These are phyloP conservation scores for Orbilia blumenaviensis DNA, from an alignment of 2,329 filamentous ascomycete genomes.

Conservation along the genomic window DNA sequence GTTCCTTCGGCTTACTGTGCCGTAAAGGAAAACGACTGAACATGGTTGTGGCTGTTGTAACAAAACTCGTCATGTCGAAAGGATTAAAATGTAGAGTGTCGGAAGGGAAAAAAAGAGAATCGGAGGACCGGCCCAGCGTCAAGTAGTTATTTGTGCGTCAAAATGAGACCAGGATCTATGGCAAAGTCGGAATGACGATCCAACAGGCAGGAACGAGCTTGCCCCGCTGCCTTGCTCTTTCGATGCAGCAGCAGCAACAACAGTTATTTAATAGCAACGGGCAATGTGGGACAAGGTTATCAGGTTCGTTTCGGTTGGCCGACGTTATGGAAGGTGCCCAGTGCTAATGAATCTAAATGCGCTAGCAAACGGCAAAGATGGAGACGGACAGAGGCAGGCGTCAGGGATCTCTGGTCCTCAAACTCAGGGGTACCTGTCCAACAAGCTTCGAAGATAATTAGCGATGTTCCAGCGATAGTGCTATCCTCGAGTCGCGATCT, in stretches of 20 bases:
- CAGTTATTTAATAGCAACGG: slow-evolving; percentile 33
- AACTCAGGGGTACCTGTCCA: slow-evolving; percentile 54
- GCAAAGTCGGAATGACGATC: slow-evolving; percentile 49
- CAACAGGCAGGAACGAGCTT: slow-evolving; percentile 51
- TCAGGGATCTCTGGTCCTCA: slow-evolving; percentile 31
- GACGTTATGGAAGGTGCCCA: slow-evolving; percentile 47
- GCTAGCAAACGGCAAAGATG: slow-evolving; percentile 22
- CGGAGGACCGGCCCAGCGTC: slow-evolving; percentile 32
- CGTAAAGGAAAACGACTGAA: slow-evolving; percentile 57
- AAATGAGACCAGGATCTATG: slow-evolving; percentile 8
- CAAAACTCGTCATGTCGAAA: slow-evolving; percentile 50
- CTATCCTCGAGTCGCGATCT: slow-evolving; percentile 33
- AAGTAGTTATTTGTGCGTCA: slow-evolving; percentile 32
- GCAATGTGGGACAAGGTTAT: slow-evolving; percentile 45
- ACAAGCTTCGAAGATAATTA: slow-evolving; percentile 47
- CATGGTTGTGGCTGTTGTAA: slow-evolving; percentile 56
- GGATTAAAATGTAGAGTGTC: background rate
- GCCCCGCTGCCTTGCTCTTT: slow-evolving; percentile 37
- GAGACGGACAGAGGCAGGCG: slow-evolving; percentile 40
- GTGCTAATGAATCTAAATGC: background rate
- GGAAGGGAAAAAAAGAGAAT: slow-evolving; percentile 9
- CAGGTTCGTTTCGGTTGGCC: slow-evolving; percentile 51
- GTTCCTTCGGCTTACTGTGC: slow-evolving; percentile 57
- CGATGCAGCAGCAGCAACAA: slow-evolving; percentile 16
- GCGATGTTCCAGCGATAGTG: slow-evolving; percentile 50